These are phyloP conservation scores for Acaromyces ingoldii DNA, from an alignment of 1,284 basidiomycete genomes.

Conservation along the genomic window DNA sequence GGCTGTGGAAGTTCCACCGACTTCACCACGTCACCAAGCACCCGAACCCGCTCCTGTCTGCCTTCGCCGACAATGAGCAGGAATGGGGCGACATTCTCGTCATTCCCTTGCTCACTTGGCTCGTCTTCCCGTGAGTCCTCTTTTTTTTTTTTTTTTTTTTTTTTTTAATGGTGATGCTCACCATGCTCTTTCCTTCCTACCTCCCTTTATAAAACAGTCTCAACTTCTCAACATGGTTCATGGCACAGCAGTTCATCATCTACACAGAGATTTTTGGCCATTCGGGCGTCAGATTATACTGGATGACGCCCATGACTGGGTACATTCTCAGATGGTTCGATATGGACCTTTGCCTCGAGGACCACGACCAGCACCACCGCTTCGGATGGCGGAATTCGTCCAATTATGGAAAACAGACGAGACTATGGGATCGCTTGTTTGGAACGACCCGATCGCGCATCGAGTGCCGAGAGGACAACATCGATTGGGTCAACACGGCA, in stretches of 20 bases:
- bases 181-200: too few species aligned
- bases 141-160: neutral
- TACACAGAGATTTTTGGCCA: conserved; percentile 43
- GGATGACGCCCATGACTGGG: conserved; percentile 26
- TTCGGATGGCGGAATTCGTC: conserved; percentile 35
- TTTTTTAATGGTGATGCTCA: too few species aligned
- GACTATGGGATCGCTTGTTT: conserved; percentile 46
- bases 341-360: conserved; percentile 40
- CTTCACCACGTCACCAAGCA: conserved; percentile 42
- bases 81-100: conserved; percentile 38
- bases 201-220: too few species aligned
- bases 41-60: conserved; percentile 30
- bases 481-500: conserved; percentile 11
- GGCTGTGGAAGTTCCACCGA: conserved; percentile 21
- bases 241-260: conserved; percentile 27
- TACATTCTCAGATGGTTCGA: conserved; percentile 24
- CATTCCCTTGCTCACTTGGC: conserved; percentile 29
- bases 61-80: conserved; percentile 39
- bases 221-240: conserved; percentile 21
- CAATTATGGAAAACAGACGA: conserved; percentile 48
- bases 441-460: conserved; percentile 38
- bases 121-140: conserved; percentile 15
- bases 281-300: conserved; percentile 37
- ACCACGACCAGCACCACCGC: conserved; percentile 51
- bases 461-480: conserved; percentile 18